These are phyloP conservation scores for Rhodotorula taiwanensis DNA, from an alignment of 768 basidiomycete species.

Conservation along the genomic window DNA sequence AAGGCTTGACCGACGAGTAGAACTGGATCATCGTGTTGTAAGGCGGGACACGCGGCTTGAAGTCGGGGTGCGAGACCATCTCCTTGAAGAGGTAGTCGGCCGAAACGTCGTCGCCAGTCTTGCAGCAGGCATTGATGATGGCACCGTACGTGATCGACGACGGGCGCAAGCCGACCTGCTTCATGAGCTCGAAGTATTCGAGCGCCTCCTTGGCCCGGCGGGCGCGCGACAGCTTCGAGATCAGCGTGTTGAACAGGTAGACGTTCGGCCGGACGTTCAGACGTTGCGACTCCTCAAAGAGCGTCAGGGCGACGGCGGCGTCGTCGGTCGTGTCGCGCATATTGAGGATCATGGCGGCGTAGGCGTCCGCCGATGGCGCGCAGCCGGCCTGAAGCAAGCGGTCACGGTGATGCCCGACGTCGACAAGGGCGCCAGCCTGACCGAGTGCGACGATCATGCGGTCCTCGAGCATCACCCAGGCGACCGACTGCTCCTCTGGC, in stretches of 20 bases:
- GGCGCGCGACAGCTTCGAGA: constrained; percentile 89
- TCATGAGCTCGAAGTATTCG: constrained; percentile 82
- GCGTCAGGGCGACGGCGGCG: constrained; percentile 71
- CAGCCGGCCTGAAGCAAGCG: constrained; percentile 70
- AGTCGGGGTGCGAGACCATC: constrained; percentile 66
- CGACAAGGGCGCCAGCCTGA: constrained; percentile 68
- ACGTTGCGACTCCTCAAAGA: constrained; percentile 70
- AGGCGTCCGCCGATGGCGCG: constrained; percentile 78
- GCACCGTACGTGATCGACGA: constrained; percentile 91
- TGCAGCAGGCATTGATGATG: constrained; percentile 78
- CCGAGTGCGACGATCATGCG: constrained; percentile 81
- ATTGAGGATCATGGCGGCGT: constrained; percentile 65
- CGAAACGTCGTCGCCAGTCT: constrained; percentile 76
- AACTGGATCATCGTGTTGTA: constrained; percentile 99
- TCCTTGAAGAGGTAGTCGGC: constrained; percentile 79
- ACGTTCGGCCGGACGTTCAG: constrained; percentile 68
- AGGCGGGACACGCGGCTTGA: constrained; percentile 83
- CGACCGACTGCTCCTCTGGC: constrained; percentile 50
- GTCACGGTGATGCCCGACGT: constrained; percentile 70
- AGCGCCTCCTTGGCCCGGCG: constrained; percentile 85
- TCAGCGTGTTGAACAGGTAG: constrained; percentile 94
- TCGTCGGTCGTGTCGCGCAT: constrained; percentile 96
- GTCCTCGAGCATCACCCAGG: constrained; percentile 78
- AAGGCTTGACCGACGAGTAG: constrained; percentile 82
- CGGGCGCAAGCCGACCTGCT: constrained; percentile 54